Conservation (phyloP, 129 eudicot species). For the Pseudognaphalium luteoalbum region DNA sequence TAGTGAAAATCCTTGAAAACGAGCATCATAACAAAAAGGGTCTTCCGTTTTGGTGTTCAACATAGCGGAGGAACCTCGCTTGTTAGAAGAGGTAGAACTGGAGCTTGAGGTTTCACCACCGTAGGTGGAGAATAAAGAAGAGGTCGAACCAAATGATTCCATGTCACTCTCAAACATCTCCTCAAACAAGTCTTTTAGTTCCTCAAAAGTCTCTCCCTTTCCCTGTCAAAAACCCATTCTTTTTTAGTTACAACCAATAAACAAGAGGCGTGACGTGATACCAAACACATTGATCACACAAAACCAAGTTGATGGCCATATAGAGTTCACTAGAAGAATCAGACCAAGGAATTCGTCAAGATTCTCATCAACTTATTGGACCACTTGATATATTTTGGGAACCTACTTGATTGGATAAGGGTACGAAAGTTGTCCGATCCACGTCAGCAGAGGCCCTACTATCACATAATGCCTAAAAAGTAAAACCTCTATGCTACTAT, state of each 20-base stretch:
- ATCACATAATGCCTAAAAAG: slow-evolving; percentile 9
- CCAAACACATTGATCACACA: slow-evolving; percentile 17
- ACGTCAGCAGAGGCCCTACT: slow-evolving; percentile 15
- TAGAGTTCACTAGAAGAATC: slow-evolving; percentile 25
- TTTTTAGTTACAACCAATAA: background rate
- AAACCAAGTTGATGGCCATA: slow-evolving; percentile 22
- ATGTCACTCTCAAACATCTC: slow-evolving; percentile 65
- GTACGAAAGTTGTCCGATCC: background rate
- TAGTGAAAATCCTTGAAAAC: slow-evolving; percentile 47
- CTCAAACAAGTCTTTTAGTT: slow-evolving; percentile 61
- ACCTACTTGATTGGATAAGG: slow-evolving; percentile 2
- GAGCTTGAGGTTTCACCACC: slow-evolving; percentile 20
- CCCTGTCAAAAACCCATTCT: slow-evolving; percentile 43
- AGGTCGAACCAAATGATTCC: slow-evolving; percentile 37
- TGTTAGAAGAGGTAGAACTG: slow-evolving; percentile 28
- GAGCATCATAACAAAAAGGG: slow-evolving; percentile 32
- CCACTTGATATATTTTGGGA: slow-evolving; percentile 16
- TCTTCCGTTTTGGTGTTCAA: slow-evolving; percentile 22
- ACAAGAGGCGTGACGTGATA: slow-evolving; percentile 10
- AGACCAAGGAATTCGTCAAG: slow-evolving; percentile 8
- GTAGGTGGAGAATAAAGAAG: slow-evolving; percentile 30
- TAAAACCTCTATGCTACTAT: background rate
- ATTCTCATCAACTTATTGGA: slow-evolving; percentile 6
- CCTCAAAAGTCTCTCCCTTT: slow-evolving; percentile 61
- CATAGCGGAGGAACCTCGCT: slow-evolving; percentile 51